Base-by-base conservation (phyloP, 768 basidiomycete genomes). In the Mycena haematopus region DNA sequence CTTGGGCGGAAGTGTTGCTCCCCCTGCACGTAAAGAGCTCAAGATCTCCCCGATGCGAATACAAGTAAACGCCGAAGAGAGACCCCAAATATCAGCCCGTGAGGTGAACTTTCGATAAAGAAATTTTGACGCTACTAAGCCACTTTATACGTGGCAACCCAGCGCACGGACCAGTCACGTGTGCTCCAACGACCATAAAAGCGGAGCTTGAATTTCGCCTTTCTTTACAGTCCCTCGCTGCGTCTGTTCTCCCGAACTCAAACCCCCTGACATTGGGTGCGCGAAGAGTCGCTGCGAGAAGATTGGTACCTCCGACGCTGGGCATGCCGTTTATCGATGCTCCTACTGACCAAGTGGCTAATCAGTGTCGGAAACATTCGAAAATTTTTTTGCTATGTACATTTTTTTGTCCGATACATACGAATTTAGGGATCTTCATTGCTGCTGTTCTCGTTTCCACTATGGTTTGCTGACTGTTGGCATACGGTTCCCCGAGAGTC, bases 1-100 rank as follows among this genome's bases (percentile, higher is more conserved):
- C 88, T 88, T 89, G 85, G 84, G 84, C 83, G 83, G 78, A 83
- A 83, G 80, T 75, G 59, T 81, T 62, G 29, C 44, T 89, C 86
- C 88, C 80, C 88, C 87, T 85, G 76, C 75, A 75, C 72, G 69
- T 63, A 47, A 69, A 76, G 71, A 75, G 79, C 78, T 87, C 88
- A 90, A 86, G 83, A 77, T 76, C 72, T 75, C 76, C 76, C 78
- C 67, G 77, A 63, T 4, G 52, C 62, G 62, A 52, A 44, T 54
- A 56, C 31, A 14, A 56, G n/a, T 54, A 56, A 5, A 80, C 45
- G 65, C 62, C 63, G 53, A 67, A 63, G 72, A 75, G 77, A 76
- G 75, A 80, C 78, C 86, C 82, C 88, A 89, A 90, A 90, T 89
- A 88, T 88, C 86, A 82, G 79, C 81, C 79, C 71, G 74, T 77